Evolutionary conservation across 257 asterid species (phyloP), one percentile per base, ranked within the genome.

Genomic region (Solanum ahanhuiri): DNA sequence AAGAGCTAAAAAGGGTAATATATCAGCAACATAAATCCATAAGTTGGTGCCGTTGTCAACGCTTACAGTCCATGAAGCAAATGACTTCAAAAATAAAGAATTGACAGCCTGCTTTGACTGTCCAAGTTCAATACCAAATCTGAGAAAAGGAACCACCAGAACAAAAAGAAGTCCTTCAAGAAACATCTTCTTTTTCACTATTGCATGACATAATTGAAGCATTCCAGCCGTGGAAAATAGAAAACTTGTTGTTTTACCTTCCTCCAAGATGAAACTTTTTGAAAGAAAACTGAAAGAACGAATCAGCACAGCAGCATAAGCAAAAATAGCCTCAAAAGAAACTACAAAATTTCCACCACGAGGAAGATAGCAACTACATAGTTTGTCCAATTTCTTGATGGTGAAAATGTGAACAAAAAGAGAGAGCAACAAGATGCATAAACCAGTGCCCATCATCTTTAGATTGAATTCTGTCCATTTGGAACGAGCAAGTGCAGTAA

Each of bases 391-490:
- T 89, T 91, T 90, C 93, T 86, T 88, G 90, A 95, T 94, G 76
- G 91, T 84, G 83, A 86, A 89, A 67, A 85, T 89, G 79, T 94
- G 97, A 87, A 93, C 86, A 85, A 57, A 89, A 89, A 95, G 88
- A 51, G 99, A 96, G 83, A 89, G 81, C 88, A 93, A 85, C 97
- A 95, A 90, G 89, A 95, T 86, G 91, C 89, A 91, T 86, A 95
- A 91, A 90, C 99, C 99, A 83, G 91, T 12, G 30, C 94, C 91
- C 99, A 96, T 95, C 92, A 95, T 87, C 91, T 89, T 92, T 89
- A 96, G 88, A 89, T 96, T 95, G 89, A 96, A 96, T 85, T 96
- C 98, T 28, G 99, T 95, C 98, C 99, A 96, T 91, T 92, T 96
- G 70, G 99, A 96, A 89, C 98, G 94, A 66, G 98, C 99, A 87